phyloP scores from a whole-genome alignment of 441 rosid genomes.

The Erodium texanum region DNA sequence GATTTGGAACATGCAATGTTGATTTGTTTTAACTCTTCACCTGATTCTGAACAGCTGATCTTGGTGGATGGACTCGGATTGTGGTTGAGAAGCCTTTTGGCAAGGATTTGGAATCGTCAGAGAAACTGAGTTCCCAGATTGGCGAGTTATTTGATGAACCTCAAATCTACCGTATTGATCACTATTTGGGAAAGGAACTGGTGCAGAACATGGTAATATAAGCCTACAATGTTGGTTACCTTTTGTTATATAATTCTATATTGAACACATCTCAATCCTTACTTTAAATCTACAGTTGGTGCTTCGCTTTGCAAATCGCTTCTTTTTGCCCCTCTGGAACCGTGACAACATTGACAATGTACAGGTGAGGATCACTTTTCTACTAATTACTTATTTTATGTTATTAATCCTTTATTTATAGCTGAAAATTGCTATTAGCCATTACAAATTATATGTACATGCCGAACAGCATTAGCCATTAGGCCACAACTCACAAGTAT shows the following conservation, averaged over 20 bases:
- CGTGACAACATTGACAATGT: slow-evolving; percentile 94
- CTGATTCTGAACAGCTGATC: slow-evolving; percentile 46
- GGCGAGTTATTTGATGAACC: slow-evolving; percentile 84
- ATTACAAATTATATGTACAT: slow-evolving; percentile 2
- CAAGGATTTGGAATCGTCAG: slow-evolving; percentile 79
- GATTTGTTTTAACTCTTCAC: background rate
- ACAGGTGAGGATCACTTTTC: slow-evolving; percentile 49
- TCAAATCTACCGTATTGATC: slow-evolving; percentile 94
- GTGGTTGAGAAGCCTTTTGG: slow-evolving; percentile 99
- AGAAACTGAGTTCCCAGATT: slow-evolving; percentile 73
- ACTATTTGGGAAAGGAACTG: slow-evolving; percentile 90
- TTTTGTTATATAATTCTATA: slow-evolving; percentile 16
- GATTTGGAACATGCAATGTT: no score
- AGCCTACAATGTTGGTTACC: slow-evolving; percentile 1
- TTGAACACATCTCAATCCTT: slow-evolving; percentile 14
- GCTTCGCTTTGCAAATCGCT: slow-evolving; percentile 94
- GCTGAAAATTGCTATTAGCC: background rate
- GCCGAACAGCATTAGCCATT: background rate
- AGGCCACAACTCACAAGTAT: background rate
- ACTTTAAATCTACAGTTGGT: slow-evolving; percentile 53
- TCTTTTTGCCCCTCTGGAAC: slow-evolving; percentile 97
- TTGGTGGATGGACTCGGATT: slow-evolving; percentile 94
- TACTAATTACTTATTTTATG: background rate
- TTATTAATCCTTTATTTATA: no score
- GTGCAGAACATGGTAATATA: slow-evolving; percentile 90